phyloP scores from a whole-genome alignment of 2,329 filamentous ascomycete species.

The Arthroderma uncinatum region DNA sequence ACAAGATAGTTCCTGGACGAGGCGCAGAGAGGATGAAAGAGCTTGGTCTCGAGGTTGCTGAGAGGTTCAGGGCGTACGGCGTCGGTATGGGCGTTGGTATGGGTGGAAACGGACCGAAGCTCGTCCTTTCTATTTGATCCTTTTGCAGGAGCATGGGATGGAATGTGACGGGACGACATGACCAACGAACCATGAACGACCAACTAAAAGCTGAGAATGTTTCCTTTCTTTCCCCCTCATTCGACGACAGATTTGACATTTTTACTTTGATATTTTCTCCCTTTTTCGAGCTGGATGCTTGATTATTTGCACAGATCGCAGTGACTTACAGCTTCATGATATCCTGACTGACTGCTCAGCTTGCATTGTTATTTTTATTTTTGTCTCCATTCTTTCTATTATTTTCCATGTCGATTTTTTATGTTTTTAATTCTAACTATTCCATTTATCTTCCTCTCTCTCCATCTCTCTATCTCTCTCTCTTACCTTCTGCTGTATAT shows the following conservation, averaged over 20 bases:
- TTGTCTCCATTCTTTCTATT: background rate
- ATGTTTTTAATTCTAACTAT: slow-evolving; percentile 9
- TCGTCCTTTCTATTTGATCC: slow-evolving; percentile 53
- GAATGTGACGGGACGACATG: background rate
- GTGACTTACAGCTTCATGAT: slow-evolving; percentile 2
- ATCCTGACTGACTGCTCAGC: background rate
- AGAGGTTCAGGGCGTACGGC: slow-evolving; percentile 61
- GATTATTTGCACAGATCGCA: slow-evolving; percentile 2
- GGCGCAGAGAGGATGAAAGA: slow-evolving; percentile 90
- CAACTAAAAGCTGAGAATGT: background rate
- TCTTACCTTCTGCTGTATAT: background rate
- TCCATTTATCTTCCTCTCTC: background rate
- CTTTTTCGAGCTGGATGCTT: background rate
- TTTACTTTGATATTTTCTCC: background rate
- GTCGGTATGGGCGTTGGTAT: slow-evolving; percentile 32
- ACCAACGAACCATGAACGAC: background rate
- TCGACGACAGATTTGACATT: background rate
- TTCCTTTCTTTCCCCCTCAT: slow-evolving; percentile 5
- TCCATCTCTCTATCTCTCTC: slow-evolving; percentile 8
- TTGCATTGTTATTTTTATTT: slow-evolving; percentile 4
- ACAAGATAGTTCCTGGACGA: slow-evolving; percentile 63
- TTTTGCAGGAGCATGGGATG: background rate
- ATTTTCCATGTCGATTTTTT: background rate
- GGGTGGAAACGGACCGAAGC: slow-evolving; percentile 29
- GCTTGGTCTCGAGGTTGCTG: slow-evolving; percentile 78